Base-by-base conservation (phyloP, 176 grass and related monocot genomes). In the Triticum turgidum region DNA sequence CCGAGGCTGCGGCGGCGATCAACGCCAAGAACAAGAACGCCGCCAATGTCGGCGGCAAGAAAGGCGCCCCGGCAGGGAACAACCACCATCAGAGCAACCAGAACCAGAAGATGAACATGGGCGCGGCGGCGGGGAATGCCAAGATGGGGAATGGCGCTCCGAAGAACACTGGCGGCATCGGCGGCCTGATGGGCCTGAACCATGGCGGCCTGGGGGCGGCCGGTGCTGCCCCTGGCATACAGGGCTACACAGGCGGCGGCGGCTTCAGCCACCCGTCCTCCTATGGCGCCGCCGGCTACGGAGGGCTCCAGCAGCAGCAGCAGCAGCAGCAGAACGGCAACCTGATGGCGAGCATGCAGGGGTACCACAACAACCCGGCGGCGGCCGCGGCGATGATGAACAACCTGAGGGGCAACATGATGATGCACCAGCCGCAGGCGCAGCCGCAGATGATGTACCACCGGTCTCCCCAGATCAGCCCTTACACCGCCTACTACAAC, bases 401-500 rank as follows among this genome's bases (percentile, higher is more conserved):
- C 52, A 86, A 80, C 37, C 83, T 91, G 24, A 91, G 83, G 38
- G 77, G 51, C 83, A 92, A 94, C 88, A 87, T 91, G 86, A 92
- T 97, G 94, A 94, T 97, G 92, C 90, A 92, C 33, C 92, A 99
- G 90, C 87, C 88, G 11, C 97, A 93, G 61, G 86, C 91, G 52
- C 94, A 92, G 83, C 89, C 94, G 4, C 97, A 93, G 86, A 91
- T 99, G 94, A 94, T 99, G 97, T 99, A 99, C 88, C 87, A 95
- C 45, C 88, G 90, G 78, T 93, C 97, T 80, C 92, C 94, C 34
- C 97, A 99, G 83, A 94, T 97, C 82, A 90, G 88, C 78, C 92
- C 97, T 14, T 99, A 97, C 90, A 91, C 97, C 17, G 97, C 90
- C 66, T 97, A 99, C 86, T 93, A 97, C 92, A 96, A 84, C 77